A percentile compares a stretch with the other conserved stretches of the same genome.
These are phyloP conservation scores for Actinomucor elegans DNA, from an alignment of 371 early-diverging fungal genomes.

Conservation along the genomic window DNA sequence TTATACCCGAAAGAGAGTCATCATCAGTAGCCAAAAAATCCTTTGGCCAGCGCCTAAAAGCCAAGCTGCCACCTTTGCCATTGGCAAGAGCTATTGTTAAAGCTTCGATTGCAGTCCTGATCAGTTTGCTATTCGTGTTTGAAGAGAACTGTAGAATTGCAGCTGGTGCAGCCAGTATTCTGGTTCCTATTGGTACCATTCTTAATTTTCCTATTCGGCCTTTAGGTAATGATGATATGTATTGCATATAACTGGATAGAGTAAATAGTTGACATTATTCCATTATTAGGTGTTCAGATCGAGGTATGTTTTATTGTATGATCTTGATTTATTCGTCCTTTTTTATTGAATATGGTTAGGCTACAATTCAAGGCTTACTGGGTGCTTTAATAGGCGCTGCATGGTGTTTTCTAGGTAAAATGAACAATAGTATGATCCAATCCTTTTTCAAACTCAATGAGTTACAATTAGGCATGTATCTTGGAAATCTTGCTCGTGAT, in stretches of 20 bases:
- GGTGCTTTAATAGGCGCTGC: constrained; percentile 20
- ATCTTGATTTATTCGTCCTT: background rate
- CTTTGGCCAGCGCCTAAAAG: background rate
- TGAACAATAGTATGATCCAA: background rate
- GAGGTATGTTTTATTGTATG: constrained; percentile 13
- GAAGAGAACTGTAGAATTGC: constrained; percentile 12
- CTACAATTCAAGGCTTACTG: constrained; percentile 14
- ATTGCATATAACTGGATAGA: background rate
- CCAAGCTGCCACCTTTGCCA: constrained; percentile 15
- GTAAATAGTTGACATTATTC: background rate
- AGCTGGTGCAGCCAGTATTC: constrained; percentile 13
- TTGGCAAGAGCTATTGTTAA: constrained; percentile 14
- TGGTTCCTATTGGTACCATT: constrained; percentile 21
- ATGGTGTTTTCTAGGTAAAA: constrained; percentile 23
- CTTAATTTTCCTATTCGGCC: constrained; percentile 22
- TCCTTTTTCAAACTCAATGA: too few species aligned
- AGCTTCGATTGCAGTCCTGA: constrained; percentile 16
- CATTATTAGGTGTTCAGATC: constrained; percentile 16
- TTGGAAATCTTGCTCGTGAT: constrained; percentile 38
- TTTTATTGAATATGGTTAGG: background rate
- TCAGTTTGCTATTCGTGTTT: constrained; percentile 14
- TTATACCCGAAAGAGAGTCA: too few species aligned
- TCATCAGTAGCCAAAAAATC: constrained; percentile 4
- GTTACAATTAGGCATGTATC: constrained; percentile 42
- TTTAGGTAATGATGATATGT: constrained; percentile 10